Base-by-base conservation (phyloP, 2,329 filamentous ascomycete species). In the Pseudocercospora crystallina region DNA sequence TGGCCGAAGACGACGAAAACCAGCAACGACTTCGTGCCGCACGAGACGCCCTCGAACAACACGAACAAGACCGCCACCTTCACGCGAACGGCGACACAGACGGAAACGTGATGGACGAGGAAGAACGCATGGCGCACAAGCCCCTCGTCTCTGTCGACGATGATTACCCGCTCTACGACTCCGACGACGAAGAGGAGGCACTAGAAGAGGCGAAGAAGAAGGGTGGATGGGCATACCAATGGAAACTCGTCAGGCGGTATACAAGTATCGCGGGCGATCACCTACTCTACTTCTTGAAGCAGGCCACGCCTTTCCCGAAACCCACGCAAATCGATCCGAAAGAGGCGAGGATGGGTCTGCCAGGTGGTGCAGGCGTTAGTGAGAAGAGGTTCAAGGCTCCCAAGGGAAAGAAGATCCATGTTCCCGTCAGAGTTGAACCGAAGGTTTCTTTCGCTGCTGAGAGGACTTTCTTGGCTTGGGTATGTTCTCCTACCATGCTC, bases 361-460 rank as follows among this genome's bases (percentile, higher is more conserved):
- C 75, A 1, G 53, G 53, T 33, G 61, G 54, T 65, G 63, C 65
- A 59, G 54, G 59, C 43, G 51, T 75, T 63, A 44, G 68, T 65
- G 58, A 71, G 52, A 76, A 75, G 66, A 64, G 72, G 9, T 78
- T 90, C 74, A 85, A 83, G 67, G 87, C 88, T 8, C 88, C 88
- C 10, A 85, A 83, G 69, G 88, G 88, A 47, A 92, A 91, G 82
- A 73, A 89, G 70, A 97, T 99, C 52, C 92, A 97, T 65, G 94
- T 99, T 17, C 92, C 92, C 11, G 86, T 97, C 48, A 85, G 94
- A 42, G 91, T 99, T 31, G 94, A 99, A 71, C 94, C 94, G 31
- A 99, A 99, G 74, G 94, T 99, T 43, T 96, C 90, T 71, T 96
- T 99, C 68, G 94, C 94, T 15, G 91, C 90, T 1, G 94, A 99